Evolutionary conservation across 2,329 filamentous ascomycete genomes (phyloP), one percentile per base, ranked within the genome.

Genomic region (Dactylellina leptospora): DNA sequence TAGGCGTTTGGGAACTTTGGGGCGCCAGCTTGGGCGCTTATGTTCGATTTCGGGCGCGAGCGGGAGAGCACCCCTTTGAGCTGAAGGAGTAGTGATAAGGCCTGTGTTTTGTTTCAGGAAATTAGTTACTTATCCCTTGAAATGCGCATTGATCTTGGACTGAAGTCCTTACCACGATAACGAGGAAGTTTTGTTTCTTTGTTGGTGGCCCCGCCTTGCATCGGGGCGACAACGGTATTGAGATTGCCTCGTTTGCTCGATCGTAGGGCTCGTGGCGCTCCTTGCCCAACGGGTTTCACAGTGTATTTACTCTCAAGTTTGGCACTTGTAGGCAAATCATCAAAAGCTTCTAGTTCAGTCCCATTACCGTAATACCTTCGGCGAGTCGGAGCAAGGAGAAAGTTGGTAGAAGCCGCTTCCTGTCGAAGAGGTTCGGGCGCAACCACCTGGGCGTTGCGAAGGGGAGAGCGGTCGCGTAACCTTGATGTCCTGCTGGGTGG

Each of bases 291-390:
- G 2, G 95, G 93, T 76, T 90, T 87, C 79, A 93, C 96, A 73
- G 92, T 84, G 77, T 87, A 99, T 76, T 87, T 90, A 74, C 88
- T 92, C 80, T 99, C 95, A 11, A 87, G 85, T 71, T 89, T 87
- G 10, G 85, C 87, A 13, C 93, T 97, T 0, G 93, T 97, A 1
- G 93, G 93, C 62, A 99, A 82, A 80, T 99, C 95, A 78, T 99
- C 95, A 78, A 99, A 97, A 1, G 86, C 88, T 76, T 97, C 93
- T 30, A 99, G 84, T 80, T 99, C 95, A 71, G 89, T 90, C 13
- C 95, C 95, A 79, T 97, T 92, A 10, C 95, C 95, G 81, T 96
- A 99, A 76, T 91, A 87, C 47, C 88, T 85, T 70, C 84, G 83
- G 40, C 87, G 84, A 33, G 86, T 84, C 2, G 92, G 92, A 78